phyloP scores from a whole-genome alignment of 2,329 filamentous ascomycete species.

The Botrytis elliptica region DNA sequence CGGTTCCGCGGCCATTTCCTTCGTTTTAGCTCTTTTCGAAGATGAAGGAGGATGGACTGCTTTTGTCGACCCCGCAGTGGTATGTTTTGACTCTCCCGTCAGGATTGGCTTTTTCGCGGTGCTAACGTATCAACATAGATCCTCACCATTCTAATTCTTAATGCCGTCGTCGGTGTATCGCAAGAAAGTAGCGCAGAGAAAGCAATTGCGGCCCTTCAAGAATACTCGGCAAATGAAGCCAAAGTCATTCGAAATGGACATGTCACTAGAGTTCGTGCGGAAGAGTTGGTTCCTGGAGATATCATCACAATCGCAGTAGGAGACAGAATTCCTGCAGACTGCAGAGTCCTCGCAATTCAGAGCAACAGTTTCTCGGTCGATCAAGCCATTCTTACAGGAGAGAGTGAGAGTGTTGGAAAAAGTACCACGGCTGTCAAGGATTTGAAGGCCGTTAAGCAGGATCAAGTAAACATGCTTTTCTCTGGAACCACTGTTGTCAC shows the following conservation, averaged over 20 bases:
- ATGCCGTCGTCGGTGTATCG: constrained; percentile 94
- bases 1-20: constrained; percentile 88
- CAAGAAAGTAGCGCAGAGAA: constrained; percentile 99
- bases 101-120: not conserved
- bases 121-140: constrained; percentile 57
- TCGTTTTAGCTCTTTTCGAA: constrained; percentile 89
- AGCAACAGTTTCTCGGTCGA: constrained; percentile 98
- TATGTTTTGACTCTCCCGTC: constrained; percentile 50
- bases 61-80: constrained; percentile 93
- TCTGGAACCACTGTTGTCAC: constrained; percentile 97
- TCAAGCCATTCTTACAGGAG: constrained; percentile 94
- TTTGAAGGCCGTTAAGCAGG: constrained; percentile 86
- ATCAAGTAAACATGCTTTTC: constrained; percentile 97
- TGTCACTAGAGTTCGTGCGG: constrained; percentile 83
- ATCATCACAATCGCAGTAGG: constrained; percentile 85
- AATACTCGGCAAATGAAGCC: constrained; percentile 98
- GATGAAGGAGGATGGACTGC: constrained; percentile 92
- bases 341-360: constrained; percentile 82
- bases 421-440: constrained; percentile 70
- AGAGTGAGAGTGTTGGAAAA: constrained; percentile 96
- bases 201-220: constrained; percentile 94
- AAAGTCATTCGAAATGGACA: constrained; percentile 81
- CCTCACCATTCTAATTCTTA: constrained; percentile 92
- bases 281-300: constrained; percentile 93
- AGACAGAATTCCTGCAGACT: constrained; percentile 92